These are phyloP conservation scores for Fusarium cicatricum DNA, from an alignment of 2,329 filamentous ascomycete genomes.

Conservation along the genomic window DNA sequence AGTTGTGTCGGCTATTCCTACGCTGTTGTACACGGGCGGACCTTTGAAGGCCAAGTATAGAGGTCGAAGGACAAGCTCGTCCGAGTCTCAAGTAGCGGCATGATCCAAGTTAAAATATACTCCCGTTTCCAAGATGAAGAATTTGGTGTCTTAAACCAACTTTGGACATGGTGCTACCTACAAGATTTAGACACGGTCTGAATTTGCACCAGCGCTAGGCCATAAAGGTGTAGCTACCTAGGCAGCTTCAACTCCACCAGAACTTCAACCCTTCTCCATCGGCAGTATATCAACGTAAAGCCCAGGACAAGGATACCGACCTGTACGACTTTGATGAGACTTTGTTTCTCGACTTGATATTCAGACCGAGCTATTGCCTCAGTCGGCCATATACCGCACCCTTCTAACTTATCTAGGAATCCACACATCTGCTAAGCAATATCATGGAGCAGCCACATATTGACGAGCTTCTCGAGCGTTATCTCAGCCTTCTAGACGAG, in stretches of 20 bases:
- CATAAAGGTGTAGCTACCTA: conserved; percentile 16
- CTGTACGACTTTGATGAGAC: no score
- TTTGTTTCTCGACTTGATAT: no score
- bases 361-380: background rate
- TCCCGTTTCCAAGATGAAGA: background rate
- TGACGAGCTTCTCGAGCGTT: conserved; percentile 70
- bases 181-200: no score
- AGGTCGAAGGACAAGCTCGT: conserved; percentile 36
- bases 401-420: background rate
- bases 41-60: conserved; percentile 29
- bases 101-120: background rate
- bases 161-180: background rate
- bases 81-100: background rate
- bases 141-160: background rate
- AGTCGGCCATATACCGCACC: background rate
- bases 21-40: conserved; percentile 44
- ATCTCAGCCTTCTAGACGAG: conserved; percentile 71
- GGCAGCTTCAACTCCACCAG: conserved; percentile 4
- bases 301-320: background rate
- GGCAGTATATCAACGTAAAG: background rate
- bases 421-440: background rate
- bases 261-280: conserved; percentile 9
- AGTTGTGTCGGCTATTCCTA: conserved; percentile 40
- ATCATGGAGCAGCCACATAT: conserved; percentile 53
- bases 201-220: conserved; percentile 28